A percentile compares a stretch with the other conserved stretches of the same genome.
Conservation (phyloP, 2,329 filamentous ascomycete genomes). For the Grosmannia serpens region DNA sequence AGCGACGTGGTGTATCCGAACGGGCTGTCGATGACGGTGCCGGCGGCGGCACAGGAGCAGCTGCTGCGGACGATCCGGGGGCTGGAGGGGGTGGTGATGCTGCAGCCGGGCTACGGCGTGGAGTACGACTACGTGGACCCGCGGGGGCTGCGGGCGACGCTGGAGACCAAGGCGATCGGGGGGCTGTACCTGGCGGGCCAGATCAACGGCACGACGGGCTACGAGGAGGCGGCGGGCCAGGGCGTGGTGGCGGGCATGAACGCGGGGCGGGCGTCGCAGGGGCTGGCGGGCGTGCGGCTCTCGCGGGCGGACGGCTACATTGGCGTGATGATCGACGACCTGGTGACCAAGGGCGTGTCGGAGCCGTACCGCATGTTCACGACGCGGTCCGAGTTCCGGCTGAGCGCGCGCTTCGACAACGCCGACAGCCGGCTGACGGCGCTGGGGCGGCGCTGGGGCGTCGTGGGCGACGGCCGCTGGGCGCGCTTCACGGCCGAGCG, state of each 20-base stretch:
- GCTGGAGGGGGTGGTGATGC: constrained; percentile 79
- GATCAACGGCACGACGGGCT: constrained; percentile 96
- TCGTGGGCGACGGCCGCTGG: constrained; percentile 76
- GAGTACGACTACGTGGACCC: constrained; percentile 99
- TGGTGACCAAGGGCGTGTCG: constrained; percentile 91
- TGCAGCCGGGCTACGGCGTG: constrained; percentile 91
- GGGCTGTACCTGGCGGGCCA: constrained; percentile 90
- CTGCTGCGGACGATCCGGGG: constrained; percentile 81
- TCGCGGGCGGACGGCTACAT: constrained; percentile 87
- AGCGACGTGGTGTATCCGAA: constrained; percentile 91
- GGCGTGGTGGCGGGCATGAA: constrained; percentile 90
- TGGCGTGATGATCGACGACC: constrained; percentile 96
- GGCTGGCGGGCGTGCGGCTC: constrained; percentile 54
- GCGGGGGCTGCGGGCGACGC: constrained; percentile 70
- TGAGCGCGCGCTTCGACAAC: constrained; percentile 87
- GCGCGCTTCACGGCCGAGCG: constrained; percentile 51
- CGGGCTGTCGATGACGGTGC: constrained; percentile 93
- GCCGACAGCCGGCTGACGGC: constrained; percentile 78
- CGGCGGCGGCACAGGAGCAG: constrained; percentile 72
- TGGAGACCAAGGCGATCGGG: constrained; percentile 85
- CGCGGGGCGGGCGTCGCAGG: constrained; percentile 67
- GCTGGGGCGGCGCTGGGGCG: constrained; percentile 63
- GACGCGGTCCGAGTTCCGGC: constrained; percentile 85
- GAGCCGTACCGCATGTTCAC: constrained; percentile 99
- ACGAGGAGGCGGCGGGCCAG: constrained; percentile 93